Base-by-base conservation (phyloP, 2,329 filamentous ascomycete species). In the Colletotrichum viniferum region DNA sequence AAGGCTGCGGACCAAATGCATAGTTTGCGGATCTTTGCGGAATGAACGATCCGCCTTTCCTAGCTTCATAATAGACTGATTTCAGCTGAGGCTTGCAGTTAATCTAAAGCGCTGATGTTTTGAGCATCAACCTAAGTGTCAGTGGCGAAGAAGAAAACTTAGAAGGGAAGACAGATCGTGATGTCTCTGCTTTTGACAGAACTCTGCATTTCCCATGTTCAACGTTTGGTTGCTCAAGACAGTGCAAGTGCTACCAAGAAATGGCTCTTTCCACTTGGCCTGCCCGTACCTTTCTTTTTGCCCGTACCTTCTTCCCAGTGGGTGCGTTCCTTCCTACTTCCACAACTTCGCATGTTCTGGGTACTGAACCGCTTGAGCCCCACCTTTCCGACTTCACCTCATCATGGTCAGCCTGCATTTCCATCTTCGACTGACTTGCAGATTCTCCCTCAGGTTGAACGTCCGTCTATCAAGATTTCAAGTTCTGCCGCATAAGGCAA, bases 401-500 rank as follows among this genome's bases (percentile, higher is more conserved):
- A 13, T 21, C 10, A 4, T 13, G 3, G 10, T 0, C n/a, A 48
- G n/a, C 12, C 43, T 13, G 43, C 2, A 21, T 48, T 21, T 48
- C n/a, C 43, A 48, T 21, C 3, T n/a, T 21, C 43, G 38, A n/a
- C 18, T 7, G n/a, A 4, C 2, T 48, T 48, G n/a, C n/a, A 21
- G n/a, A 3, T 48, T 48, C 3, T 21, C 1, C 0, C 5, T n/a
- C 38, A 6, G 18, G 4, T 43, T 43, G 0, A 0, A n/a, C 9
- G 18, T 43, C 1, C 38, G 38, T 43, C 18, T 12, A n/a, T 43
- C 3, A 43, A n/a, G 18, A 9, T 43, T 7, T 16, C 38, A n/a
- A 43, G 18, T n/a, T 43, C 18, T 12, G 9, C 38, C 0, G 5
- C 9, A 43, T 1, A 10, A 43, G 5, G 3, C 38, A 2, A 48